Evolutionary conservation across 371 early-diverging fungal species (phyloP), one percentile per base, ranked within the genome.

Genomic region (Rhizopus arrhizus): DNA sequence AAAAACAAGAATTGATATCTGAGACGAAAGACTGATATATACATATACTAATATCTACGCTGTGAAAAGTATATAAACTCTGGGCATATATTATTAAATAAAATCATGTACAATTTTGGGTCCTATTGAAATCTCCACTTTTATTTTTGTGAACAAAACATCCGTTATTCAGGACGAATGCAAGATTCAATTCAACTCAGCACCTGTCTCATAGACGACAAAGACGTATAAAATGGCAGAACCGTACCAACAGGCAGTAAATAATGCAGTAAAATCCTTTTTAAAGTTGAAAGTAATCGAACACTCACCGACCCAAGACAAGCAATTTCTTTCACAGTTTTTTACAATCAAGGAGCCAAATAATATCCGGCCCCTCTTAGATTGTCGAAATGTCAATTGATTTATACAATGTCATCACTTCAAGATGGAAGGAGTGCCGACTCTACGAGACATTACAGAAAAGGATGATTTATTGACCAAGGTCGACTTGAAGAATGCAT

Each of bases 361-460:
- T 1, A 53, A 53, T 1, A 11, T 28, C 0, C 12, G 53, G 6
- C 55, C 55, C n/a, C 42, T 75, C 41, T 68, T 77, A 42, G 67
- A 77, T 31, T 73, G 70, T 54, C 69, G 72, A 9, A 45, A 48
- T 32, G 45, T 77, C 9, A 77, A 77, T 66, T 50, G 60, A 53
- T 73, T 62, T 47, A 65, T 77, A 13, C 68, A 65, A 29, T 58
- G 65, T 11, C 53, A 62, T 38, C 65, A 52, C 53, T 65, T 73
- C 28, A 46, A 33, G 0, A 64, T 71, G 35, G 58, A 73, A 4
- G 73, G 72, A 22, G 38, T 65, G 15, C 73, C 77, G 13, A 59
- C 78, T 36, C 66, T 76, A 12, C 49, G 59, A 46, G 48, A 71
- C 15, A 47, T 77, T 35, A 45, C 77, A 7, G 35, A 48, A 35